phyloP scores from a whole-genome alignment of 73 alveolate species.

The Halteria grandinella region DNA sequence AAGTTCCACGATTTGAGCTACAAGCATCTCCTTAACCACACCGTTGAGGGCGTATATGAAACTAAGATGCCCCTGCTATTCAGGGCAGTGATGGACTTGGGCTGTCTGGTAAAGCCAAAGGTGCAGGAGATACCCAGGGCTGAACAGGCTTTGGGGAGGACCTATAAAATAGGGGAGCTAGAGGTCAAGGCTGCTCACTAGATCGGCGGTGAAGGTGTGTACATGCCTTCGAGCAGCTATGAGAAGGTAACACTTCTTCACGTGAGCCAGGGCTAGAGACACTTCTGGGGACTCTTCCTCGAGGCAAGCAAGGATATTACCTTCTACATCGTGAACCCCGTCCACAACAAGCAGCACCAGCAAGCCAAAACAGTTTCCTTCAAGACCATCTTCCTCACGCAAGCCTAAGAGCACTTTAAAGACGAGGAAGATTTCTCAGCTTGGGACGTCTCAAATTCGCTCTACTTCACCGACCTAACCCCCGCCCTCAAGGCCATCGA shows the following conservation, averaged over 20 bases:
- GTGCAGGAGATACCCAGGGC: constrained; percentile 50
- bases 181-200: not conserved
- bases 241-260: constrained; percentile 17
- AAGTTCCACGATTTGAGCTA: constrained; percentile 77
- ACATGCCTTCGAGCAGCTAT: constrained; percentile 23
- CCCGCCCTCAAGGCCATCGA: constrained; percentile 68
- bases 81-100: constrained; percentile 82
- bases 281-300: constrained; percentile 59
- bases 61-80: constrained; percentile 90
- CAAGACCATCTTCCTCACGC: constrained; percentile 27
- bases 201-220: not conserved
- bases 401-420: not conserved
- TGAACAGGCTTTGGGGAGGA: constrained; percentile 77
- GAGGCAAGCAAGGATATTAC: constrained; percentile 19
- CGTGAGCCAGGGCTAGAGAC: constrained; percentile 19
- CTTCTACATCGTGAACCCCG: constrained; percentile 47
- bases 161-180: constrained; percentile 51
- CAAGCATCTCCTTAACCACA: constrained; percentile 78
- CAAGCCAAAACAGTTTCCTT: not conserved
- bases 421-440: not conserved
- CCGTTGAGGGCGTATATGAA: constrained; percentile 96
- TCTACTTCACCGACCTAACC: constrained; percentile 52
- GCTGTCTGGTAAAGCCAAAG: constrained; percentile 81
- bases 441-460: constrained; percentile 35
- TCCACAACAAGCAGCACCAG: constrained; percentile 15